A percentile compares a stretch with the other conserved stretches of the same genome.
These are phyloP conservation scores for Acidiella bohemica DNA, from an alignment of 495 filamentous ascomycete species.

Conservation along the genomic window DNA sequence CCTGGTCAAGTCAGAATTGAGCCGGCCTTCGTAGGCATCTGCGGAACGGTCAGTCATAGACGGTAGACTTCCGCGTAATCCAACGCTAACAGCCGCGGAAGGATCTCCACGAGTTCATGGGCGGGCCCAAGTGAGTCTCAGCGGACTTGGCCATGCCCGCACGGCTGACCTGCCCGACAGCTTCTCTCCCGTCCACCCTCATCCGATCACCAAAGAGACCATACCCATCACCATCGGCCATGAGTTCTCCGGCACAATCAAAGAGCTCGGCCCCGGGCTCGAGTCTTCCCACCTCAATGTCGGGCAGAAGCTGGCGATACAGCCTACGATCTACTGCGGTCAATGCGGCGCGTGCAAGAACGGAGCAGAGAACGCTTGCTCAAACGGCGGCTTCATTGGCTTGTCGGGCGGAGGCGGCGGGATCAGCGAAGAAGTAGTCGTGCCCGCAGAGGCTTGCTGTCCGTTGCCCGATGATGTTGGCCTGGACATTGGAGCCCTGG, in stretches of 20 bases:
- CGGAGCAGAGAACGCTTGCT: constrained; percentile 20
- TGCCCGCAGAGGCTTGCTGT: constrained; percentile 11
- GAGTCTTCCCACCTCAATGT: constrained; percentile 8
- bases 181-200: constrained; percentile 16
- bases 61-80: too few relatives aligned
- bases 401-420: constrained; percentile 23
- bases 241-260: constrained; percentile 22
- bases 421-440: constrained; percentile 20
- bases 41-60: constrained; percentile 17
- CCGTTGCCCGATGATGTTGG: constrained; percentile 20
- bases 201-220: constrained; percentile 21
- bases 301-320: constrained; percentile 18
- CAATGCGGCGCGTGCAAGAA: constrained; percentile 18
- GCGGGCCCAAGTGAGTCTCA: constrained; percentile 13
- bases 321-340: constrained; percentile 22
- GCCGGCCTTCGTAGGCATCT: constrained; percentile 23
- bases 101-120: constrained; percentile 24
- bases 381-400: constrained; percentile 22
- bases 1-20: constrained; percentile 25
- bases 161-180: too few relatives aligned
- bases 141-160: too few relatives aligned
- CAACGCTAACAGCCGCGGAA: too few relatives aligned
- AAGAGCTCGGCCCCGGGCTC: constrained; percentile 17
- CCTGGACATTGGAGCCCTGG: constrained; percentile 22
- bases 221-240: constrained; percentile 24